Evolutionary conservation across 1,284 basidiomycete species (phyloP).

Genomic region (Cutaneotrichosporon cutaneum): DNA sequence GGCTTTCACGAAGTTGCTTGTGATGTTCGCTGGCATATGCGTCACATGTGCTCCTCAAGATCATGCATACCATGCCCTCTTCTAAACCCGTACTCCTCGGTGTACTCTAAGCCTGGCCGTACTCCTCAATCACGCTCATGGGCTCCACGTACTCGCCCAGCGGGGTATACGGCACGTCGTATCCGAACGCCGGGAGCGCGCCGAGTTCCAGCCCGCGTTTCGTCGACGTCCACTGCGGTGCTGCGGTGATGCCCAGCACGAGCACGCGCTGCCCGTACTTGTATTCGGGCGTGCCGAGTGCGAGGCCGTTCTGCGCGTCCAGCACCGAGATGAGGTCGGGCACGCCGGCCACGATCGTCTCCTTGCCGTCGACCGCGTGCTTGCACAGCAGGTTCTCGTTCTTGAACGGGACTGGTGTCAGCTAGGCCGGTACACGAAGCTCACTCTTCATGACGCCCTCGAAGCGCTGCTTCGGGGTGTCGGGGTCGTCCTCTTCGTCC

Average conservation of each 20-base stretch:
- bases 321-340: conserved; percentile 62
- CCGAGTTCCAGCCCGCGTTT: conserved; percentile 56
- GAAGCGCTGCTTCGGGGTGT: not conserved
- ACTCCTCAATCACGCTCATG: conserved; percentile 49
- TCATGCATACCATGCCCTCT: not conserved
- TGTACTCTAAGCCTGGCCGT: conserved; percentile 2
- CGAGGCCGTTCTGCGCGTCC: conserved; percentile 60
- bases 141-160: conserved; percentile 48
- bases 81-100: not conserved
- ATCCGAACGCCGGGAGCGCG: conserved; percentile 34
- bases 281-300: conserved; percentile 59
- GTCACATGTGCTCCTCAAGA: no score
- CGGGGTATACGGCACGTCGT: conserved; percentile 39
- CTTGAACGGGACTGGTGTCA: conserved; percentile 57
- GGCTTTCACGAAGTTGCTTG: no score
- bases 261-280: conserved; percentile 61
- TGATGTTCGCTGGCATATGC: no score
- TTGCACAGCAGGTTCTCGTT: conserved; percentile 61
- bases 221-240: conserved; percentile 61
- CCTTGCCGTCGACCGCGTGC: conserved; percentile 44
- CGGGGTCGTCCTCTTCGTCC: conserved; percentile 55
- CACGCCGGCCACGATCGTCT: conserved; percentile 55
- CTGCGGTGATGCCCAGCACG: conserved; percentile 61
- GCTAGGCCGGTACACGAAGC: not conserved
- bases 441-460: conserved; percentile 1